phyloP scores from a whole-genome alignment of 2,329 filamentous ascomycete genomes.

The Curvularia sp. region DNA sequence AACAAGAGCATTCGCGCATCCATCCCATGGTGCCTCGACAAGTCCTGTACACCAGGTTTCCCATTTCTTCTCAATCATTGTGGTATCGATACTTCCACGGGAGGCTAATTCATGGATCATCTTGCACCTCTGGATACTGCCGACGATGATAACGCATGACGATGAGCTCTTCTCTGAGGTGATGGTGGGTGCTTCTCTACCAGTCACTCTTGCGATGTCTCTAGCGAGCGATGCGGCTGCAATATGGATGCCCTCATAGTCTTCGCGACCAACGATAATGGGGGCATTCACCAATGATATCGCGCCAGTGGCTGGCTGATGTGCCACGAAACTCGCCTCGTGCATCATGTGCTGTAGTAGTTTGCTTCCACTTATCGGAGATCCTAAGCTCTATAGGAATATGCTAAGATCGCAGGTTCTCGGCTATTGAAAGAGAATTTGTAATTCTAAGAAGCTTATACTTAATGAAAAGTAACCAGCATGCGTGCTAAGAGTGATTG shows the following conservation, averaged over 20 bases:
- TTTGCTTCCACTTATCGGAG: not conserved
- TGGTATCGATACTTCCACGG: not conserved
- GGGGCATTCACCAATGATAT: not conserved
- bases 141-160: not conserved
- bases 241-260: not conserved
- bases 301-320: not conserved
- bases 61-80: not conserved
- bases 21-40: not conserved
- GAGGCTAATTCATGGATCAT: not conserved
- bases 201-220: not conserved
- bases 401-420: not conserved
- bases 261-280: not conserved
- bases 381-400: not conserved
- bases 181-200: not conserved
- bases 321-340: not conserved
- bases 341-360: not conserved
- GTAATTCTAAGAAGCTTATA: not conserved
- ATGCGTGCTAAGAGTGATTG: not conserved
- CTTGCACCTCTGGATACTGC: not conserved
- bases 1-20: slow-evolving; percentile 58
- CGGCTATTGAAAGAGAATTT: not conserved
- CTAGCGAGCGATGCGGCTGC: not conserved
- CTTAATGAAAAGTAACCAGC: not conserved
- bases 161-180: not conserved
- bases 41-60: not conserved